Percentiles rank a stretch among this genome's conserved stretches.
Conservation (phyloP, 2,329 filamentous ascomycete genomes). For the Phaeosphaeriaceae sp. region DNA sequence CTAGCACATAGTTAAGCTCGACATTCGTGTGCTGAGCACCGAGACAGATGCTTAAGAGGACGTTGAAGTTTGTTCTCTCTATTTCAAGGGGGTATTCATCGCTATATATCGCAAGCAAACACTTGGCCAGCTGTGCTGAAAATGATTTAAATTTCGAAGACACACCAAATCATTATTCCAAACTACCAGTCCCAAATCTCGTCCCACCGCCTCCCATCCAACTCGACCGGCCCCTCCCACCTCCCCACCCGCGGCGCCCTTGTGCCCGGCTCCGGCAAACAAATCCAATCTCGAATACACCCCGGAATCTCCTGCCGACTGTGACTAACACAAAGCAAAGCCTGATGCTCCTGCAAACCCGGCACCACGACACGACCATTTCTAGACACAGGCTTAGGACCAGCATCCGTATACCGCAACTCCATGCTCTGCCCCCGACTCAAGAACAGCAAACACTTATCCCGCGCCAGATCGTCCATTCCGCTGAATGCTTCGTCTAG, state of each 20-base stretch:
- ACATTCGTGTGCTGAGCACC: no score
- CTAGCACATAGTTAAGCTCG: no score
- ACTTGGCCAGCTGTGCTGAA: no score
- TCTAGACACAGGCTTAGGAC: constrained; percentile 50
- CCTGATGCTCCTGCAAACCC: constrained; percentile 74
- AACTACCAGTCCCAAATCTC: constrained; percentile 55
- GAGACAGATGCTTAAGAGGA: no score
- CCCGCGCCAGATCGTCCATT: constrained; percentile 67
- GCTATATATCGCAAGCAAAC: no score
- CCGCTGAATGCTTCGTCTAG: constrained; percentile 60
- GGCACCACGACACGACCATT: constrained; percentile 59
- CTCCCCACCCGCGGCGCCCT: constrained; percentile 69
- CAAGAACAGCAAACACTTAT: constrained; percentile 86
- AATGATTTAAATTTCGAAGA: no score
- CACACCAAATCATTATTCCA: no score
- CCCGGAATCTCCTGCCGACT: constrained; percentile 88
- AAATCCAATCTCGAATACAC: constrained; percentile 82
- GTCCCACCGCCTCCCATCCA: constrained; percentile 65
- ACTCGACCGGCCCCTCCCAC: constrained; percentile 66
- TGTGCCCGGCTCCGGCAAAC: constrained; percentile 77
- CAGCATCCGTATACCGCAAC: constrained; percentile 42
- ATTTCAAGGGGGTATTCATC: no score
- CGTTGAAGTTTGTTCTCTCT: no score
- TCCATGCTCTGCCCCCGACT: constrained; percentile 53
- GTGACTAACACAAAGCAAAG: constrained; percentile 91